These are phyloP conservation scores for Taphrina sp. DNA, from an alignment of 1,139 yeast genomes.

Conservation along the genomic window DNA sequence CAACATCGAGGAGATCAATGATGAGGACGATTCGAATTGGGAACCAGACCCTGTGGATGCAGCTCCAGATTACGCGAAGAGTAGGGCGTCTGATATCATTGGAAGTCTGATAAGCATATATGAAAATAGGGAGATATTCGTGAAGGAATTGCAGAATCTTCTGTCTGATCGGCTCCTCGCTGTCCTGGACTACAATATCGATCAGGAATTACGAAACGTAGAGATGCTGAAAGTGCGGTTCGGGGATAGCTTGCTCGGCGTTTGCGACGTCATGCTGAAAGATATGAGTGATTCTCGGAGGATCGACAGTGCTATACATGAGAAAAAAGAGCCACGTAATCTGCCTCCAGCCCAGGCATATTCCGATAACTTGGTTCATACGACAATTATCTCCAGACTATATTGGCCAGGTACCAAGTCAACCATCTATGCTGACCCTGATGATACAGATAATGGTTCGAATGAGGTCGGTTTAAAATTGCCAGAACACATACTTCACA, in stretches of 20 bases:
- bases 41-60: conserved; percentile 92
- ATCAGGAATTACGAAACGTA: conserved; percentile 46
- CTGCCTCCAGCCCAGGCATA: background rate
- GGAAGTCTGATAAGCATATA: conserved; percentile 72
- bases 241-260: conserved; percentile 63
- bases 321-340: background rate
- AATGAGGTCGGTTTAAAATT: conserved; percentile 49
- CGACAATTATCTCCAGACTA: conserved; percentile 26
- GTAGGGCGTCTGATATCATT: conserved; percentile 56
- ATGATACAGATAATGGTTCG: conserved; percentile 43
- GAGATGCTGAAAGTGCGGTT: conserved; percentile 62
- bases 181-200: conserved; percentile 51
- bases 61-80: conserved; percentile 73
- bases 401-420: conserved; percentile 23
- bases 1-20: conserved; percentile 42
- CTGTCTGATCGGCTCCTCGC: conserved; percentile 63
- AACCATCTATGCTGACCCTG: background rate
- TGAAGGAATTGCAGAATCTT: conserved; percentile 65
- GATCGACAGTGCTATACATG: conserved; percentile 41
- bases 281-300: conserved; percentile 54
- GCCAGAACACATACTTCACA: conserved; percentile 49
- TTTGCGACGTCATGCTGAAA: conserved; percentile 78
- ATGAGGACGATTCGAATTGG: conserved; percentile 60
- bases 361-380: conserved; percentile 13
- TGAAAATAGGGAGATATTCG: conserved; percentile 72